phyloP scores from a whole-genome alignment of 306 rosid genomes.

The Lablab purpureus region DNA sequence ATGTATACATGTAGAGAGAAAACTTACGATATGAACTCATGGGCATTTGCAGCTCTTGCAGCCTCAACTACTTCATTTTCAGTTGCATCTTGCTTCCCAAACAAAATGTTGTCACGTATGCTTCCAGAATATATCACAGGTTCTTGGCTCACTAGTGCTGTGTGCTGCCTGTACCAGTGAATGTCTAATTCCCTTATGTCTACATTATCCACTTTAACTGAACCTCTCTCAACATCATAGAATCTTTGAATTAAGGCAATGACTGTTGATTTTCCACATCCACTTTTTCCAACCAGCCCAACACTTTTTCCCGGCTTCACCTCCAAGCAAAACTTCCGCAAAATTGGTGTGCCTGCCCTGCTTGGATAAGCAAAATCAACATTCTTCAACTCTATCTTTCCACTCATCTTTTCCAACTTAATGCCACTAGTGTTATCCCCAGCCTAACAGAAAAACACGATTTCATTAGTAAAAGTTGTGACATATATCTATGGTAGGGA shows the following conservation, averaged over 20 bases:
- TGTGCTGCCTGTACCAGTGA: constrained; percentile 82
- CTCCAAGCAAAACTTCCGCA: constrained; percentile 77
- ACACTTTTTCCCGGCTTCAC: constrained; percentile 81
- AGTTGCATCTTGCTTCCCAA: constrained; percentile 79
- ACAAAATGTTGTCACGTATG: constrained; percentile 75
- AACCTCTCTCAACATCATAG: constrained; percentile 80
- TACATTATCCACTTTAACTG: constrained; percentile 75
- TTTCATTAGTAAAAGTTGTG: constrained; percentile 7
- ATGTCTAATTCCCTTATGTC: constrained; percentile 82
- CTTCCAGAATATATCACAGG: constrained; percentile 83
- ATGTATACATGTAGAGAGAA: not conserved
- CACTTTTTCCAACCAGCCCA: constrained; percentile 92
- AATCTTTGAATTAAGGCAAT: constrained; percentile 80
- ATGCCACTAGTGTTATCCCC: constrained; percentile 62
- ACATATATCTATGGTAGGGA: not conserved
- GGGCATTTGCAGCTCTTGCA: constrained; percentile 87
- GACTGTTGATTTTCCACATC: constrained; percentile 95
- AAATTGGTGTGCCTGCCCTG: constrained; percentile 64
- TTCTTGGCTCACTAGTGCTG: constrained; percentile 93
- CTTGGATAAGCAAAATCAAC: constrained; percentile 86
- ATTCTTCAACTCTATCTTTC: constrained; percentile 80
- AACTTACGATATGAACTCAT: constrained; percentile 91
- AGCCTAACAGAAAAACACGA: constrained; percentile 42
- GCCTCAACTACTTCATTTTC: constrained; percentile 86
- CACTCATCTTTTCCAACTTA: constrained; percentile 64